Evolutionary conservation across 345 rosid species (phyloP).

Genomic region (Hibiscus tridactylites): DNA sequence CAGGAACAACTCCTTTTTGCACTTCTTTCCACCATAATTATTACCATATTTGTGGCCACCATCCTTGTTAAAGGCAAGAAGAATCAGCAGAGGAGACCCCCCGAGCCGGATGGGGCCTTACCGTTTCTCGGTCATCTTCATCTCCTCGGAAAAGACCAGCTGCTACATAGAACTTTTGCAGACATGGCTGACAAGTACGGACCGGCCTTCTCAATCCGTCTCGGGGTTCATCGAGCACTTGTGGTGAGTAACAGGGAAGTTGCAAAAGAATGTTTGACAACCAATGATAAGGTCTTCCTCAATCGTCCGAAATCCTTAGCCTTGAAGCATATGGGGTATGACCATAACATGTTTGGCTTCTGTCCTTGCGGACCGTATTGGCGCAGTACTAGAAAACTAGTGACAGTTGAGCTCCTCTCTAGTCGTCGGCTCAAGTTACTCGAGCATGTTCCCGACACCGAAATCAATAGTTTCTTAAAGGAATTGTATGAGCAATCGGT

Average conservation of each 20-base stretch:
- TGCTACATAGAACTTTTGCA: constrained; percentile 30
- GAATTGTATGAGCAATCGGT: constrained; percentile 25
- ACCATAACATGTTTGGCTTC: constrained; percentile 48
- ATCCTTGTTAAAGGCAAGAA: neutral
- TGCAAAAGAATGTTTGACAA: constrained; percentile 50
- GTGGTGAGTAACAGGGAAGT: constrained; percentile 37
- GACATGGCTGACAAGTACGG: constrained; percentile 43
- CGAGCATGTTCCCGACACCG: constrained; percentile 31
- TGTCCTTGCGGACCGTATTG: constrained; percentile 53
- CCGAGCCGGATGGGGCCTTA: constrained; percentile 28
- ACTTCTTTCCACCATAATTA: neutral
- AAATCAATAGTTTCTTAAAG: constrained; percentile 16
- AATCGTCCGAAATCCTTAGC: constrained; percentile 46
- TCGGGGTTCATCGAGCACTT: constrained; percentile 31
- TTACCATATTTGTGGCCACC: no score
- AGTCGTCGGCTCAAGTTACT: constrained; percentile 40
- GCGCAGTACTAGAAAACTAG: constrained; percentile 54
- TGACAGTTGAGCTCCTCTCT: constrained; percentile 48
- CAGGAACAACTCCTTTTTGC: neutral
- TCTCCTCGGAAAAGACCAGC: constrained; percentile 28
- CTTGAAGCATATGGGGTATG: constrained; percentile 50
- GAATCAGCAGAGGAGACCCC: neutral
- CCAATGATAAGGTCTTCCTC: constrained; percentile 47
- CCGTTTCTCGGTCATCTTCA: constrained; percentile 54
- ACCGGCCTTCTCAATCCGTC: constrained; percentile 32